Evolutionary conservation across 345 rosid genomes (phyloP), one percentile per base, ranked within the genome.

Genomic region (Camelina hispida): DNA sequence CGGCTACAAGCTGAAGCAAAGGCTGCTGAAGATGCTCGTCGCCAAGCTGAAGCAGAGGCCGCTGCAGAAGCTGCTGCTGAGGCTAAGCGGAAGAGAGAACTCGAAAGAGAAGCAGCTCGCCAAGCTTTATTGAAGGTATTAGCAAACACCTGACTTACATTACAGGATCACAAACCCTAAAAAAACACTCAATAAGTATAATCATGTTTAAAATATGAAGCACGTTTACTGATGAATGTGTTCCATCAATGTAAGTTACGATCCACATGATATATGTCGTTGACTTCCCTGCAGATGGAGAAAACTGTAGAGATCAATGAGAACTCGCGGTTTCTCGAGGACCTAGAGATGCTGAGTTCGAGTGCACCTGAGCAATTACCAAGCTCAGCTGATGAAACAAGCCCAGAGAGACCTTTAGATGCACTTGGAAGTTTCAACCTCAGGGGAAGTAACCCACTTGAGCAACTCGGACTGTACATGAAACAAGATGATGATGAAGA

Each of bases 301-400:
- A 95, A 87, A 79, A 95, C 97, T 7, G 93, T 95, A n/a, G 96
- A 90, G 63, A 92, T 95, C 66, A 89, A 90, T 40, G 99, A 90
- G 87, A 92, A 87, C 80, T 81, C 93, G 68, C 83, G 85, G 61
- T 92, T 92, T 72, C 91, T 95, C 14, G 83, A 92, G 78, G 98
- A 95, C 78, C 78, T 95, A 38, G 97, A 95, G 83, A 88, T 90
- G 99, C 86, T 95, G 52, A 90, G 96, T 74, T 75, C 88, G 9
- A 85, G 81, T 28, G 85, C 80, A 7, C 90, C 68, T 2, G 96
- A 92, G 55, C 84, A 87, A 11, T 63, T 87, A 52, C 89, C 86
- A 9, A 88, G 86, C 81, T 88, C 88, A 55, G 84, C 54, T 1
- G 96, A 86, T 7, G 94, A 86, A 78, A 83, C 86, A 0, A 87